A percentile compares a stretch with the other conserved stretches of the same genome.
Evolutionary conservation across 805 yeast genomes (phyloP).

Genomic region (Candida saitoana): DNA sequence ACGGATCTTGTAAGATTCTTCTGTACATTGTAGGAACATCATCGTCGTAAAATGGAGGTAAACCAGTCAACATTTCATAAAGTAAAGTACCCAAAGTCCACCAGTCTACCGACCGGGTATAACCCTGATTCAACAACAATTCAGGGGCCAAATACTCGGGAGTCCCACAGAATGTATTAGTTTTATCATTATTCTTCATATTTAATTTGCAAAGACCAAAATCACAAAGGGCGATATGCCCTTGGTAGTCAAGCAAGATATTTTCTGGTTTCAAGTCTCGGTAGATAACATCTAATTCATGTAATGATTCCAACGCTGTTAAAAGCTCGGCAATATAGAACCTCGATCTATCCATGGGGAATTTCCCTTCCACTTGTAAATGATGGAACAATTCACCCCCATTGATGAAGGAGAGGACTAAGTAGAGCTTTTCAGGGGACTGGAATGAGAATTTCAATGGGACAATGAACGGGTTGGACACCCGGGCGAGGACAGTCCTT

Average conservation of each 20-base stretch:
- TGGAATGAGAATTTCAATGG: conserved; percentile 96
- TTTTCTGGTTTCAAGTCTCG: conserved; percentile 96
- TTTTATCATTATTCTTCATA: conserved; percentile 85
- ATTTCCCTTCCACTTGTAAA: conserved; percentile 84
- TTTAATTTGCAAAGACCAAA: conserved; percentile 94
- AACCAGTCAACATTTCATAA: conserved; percentile 94
- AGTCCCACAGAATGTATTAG: conserved; percentile 94
- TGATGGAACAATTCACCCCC: conserved; percentile 97
- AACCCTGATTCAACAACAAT: conserved; percentile 83
- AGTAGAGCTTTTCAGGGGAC: conserved; percentile 89
- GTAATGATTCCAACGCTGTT: conserved; percentile 89
- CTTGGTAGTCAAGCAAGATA: conserved; percentile 89
- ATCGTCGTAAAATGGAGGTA: conserved; percentile 96
- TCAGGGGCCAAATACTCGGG: conserved; percentile 98
- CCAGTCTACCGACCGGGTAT: conserved; percentile 95
- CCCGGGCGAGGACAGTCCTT: conserved; percentile 89
- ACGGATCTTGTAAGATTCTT: conserved; percentile 84
- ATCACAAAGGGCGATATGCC: conserved; percentile 96
- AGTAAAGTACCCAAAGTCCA: conserved; percentile 95
- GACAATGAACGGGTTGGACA: conserved; percentile 91
- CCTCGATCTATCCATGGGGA: conserved; percentile 82
- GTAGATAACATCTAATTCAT: conserved; percentile 87
- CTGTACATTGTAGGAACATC: conserved; percentile 90
- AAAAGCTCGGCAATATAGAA: conserved; percentile 92
- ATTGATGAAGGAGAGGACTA: conserved; percentile 88